Conservation (phyloP, 176 grass and related monocot genomes). For the Hyparrhenia diplandra region DNA sequence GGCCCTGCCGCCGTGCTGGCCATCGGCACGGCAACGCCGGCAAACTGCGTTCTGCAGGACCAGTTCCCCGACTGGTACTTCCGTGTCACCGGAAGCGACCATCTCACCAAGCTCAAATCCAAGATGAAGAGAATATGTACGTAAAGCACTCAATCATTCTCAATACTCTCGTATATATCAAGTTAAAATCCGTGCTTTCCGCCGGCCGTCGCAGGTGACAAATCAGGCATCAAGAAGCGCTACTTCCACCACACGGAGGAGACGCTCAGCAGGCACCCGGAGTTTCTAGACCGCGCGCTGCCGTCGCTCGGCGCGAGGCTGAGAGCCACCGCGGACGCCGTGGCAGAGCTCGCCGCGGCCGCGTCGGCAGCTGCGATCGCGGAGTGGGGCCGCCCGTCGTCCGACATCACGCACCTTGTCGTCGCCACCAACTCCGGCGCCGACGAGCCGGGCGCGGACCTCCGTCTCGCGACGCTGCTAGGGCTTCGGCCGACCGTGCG, state of each 20-base stretch:
- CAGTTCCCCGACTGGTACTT: constrained; percentile 64
- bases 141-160: not conserved
- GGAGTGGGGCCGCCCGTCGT: constrained; percentile 41
- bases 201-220: not conserved
- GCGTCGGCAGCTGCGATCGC: constrained; percentile 37
- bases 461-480: constrained; percentile 28
- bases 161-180: too few species aligned
- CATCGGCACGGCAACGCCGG: constrained; percentile 52
- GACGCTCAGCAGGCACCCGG: constrained; percentile 11
- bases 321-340: constrained; percentile 4
- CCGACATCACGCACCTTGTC: constrained; percentile 48
- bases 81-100: constrained; percentile 57
- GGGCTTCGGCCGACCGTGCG: constrained; percentile 26
- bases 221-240: constrained; percentile 25
- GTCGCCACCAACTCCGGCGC: constrained; percentile 31
- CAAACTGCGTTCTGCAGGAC: constrained; percentile 38
- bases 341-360: constrained; percentile 23
- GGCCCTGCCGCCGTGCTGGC: constrained; percentile 51
- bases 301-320: constrained; percentile 32
- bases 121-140: constrained; percentile 60
- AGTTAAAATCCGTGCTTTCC: too few species aligned
- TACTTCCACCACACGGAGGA: constrained; percentile 36
- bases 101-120: constrained; percentile 48
- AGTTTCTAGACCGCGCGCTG: constrained; percentile 4
- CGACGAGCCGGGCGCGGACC: constrained; percentile 37